Percentiles rank a stretch among this genome's conserved stretches.
Evolutionary conservation across 2,329 filamentous ascomycete genomes (phyloP).

Genomic region (Botrytis paeoniae): DNA sequence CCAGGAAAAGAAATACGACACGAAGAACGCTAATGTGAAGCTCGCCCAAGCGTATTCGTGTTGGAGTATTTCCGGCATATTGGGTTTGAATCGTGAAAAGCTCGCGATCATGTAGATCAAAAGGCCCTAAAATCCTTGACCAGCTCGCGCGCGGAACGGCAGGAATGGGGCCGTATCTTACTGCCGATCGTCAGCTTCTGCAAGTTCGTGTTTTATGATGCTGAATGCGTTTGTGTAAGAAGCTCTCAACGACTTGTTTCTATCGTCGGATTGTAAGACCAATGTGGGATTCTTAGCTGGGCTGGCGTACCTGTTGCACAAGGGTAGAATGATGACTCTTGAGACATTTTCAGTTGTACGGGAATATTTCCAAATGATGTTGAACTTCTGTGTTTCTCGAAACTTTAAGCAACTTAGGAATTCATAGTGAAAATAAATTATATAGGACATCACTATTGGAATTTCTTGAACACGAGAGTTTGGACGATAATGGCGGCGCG

Average conservation of each 20-base stretch:
- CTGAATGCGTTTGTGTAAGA: neutral
- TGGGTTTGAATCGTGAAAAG: neutral
- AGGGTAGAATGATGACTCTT: neutral
- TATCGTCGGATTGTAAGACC: neutral
- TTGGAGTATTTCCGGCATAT: slow-evolving; percentile 4
- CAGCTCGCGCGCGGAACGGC: neutral
- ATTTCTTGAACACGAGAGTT: neutral
- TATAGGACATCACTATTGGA: neutral
- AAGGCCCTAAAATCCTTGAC: neutral
- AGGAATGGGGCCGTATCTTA: slow-evolving; percentile 4
- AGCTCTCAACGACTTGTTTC: slow-evolving; percentile 5
- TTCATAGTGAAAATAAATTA: neutral
- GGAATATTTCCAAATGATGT: neutral
- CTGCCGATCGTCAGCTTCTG: slow-evolving; percentile 5
- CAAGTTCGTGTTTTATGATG: slow-evolving; percentile 9
- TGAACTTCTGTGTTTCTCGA: neutral
- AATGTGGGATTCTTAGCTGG: neutral
- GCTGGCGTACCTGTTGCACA: slow-evolving; percentile 1
- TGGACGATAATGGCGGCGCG: neutral
- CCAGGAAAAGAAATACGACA: neutral
- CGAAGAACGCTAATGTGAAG: neutral
- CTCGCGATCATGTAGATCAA: neutral
- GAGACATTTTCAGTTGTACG: neutral
- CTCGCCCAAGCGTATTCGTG: neutral
- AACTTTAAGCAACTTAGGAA: neutral